Conservation (phyloP, 108 stramenopile genomes). For the Nitzschia sp. region DNA sequence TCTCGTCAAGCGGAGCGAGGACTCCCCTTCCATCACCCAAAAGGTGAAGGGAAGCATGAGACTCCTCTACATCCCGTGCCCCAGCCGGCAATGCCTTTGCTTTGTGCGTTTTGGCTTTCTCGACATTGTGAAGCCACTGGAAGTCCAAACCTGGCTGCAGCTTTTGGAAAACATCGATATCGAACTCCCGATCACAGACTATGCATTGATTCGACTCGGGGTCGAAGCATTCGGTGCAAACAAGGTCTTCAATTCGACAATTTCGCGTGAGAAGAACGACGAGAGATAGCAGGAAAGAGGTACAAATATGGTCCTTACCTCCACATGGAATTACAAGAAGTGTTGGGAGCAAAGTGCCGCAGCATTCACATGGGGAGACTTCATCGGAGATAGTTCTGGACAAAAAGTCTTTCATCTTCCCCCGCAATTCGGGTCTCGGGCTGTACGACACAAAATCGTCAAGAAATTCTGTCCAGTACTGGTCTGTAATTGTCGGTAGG, state of each 20-base stretch:
- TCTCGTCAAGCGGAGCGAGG: constrained; percentile 19
- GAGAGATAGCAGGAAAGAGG: not conserved
- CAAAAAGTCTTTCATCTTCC: constrained; percentile 61
- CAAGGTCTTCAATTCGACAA: constrained; percentile 23
- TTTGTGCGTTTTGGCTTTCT: constrained; percentile 43
- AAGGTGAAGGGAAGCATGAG: not conserved
- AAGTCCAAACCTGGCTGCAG: constrained; percentile 75
- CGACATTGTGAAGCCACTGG: constrained; percentile 43
- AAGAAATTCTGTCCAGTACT: constrained; percentile 67
- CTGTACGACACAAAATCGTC: constrained; percentile 44
- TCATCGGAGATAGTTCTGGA: constrained; percentile 46
- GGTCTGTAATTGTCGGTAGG: constrained; percentile 42
- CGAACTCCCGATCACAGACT: constrained; percentile 58
- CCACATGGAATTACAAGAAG: constrained; percentile 76
- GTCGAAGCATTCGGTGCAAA: constrained; percentile 88
- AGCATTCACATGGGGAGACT: constrained; percentile 64
- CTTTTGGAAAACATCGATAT: constrained; percentile 80
- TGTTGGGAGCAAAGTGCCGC: constrained; percentile 63
- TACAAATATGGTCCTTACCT: not conserved
- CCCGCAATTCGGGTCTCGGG: constrained; percentile 30
- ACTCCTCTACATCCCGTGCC: not conserved
- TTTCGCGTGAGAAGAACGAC: not conserved
- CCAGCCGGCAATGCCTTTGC: not conserved
- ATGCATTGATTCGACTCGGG: constrained; percentile 32
- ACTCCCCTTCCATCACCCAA: constrained; percentile 17